These are phyloP conservation scores for Cenchrus fungigraminus DNA, from an alignment of 176 grass and related monocot genomes.

Conservation along the genomic window DNA sequence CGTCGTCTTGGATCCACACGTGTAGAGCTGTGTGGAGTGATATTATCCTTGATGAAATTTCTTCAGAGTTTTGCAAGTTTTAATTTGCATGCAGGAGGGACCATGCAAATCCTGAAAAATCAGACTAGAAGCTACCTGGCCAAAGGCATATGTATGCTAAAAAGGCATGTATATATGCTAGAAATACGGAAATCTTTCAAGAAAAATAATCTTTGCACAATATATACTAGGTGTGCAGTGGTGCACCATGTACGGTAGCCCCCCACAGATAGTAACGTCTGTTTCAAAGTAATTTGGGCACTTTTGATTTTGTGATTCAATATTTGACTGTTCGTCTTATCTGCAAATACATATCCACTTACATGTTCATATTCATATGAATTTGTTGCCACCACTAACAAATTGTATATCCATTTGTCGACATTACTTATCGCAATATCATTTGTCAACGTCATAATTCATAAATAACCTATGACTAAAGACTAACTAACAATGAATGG, in stretches of 20 bases:
- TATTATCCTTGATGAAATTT: background rate
- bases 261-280: background rate
- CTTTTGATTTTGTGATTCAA: background rate
- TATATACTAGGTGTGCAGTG: background rate
- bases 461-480: background rate
- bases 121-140: background rate
- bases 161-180: background rate
- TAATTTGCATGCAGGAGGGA: background rate
- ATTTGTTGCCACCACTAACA: background rate
- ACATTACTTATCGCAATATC: background rate
- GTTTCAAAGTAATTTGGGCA: background rate
- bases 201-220: background rate
- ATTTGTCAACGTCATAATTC: background rate
- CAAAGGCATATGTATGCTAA: background rate
- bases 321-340: background rate
- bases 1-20: slow-evolving; percentile 22
- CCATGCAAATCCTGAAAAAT: background rate
- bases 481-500: background rate
- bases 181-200: background rate
- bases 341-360: background rate
- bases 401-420: background rate
- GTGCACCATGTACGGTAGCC: background rate
- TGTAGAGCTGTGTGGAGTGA: background rate
- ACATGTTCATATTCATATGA: background rate
- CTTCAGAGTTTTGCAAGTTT: background rate